Percentiles rank a stretch among this genome's conserved stretches.
These are phyloP conservation scores for Yamadazyma dushanensis DNA, from an alignment of 1,139 yeast genomes.

Conservation along the genomic window DNA sequence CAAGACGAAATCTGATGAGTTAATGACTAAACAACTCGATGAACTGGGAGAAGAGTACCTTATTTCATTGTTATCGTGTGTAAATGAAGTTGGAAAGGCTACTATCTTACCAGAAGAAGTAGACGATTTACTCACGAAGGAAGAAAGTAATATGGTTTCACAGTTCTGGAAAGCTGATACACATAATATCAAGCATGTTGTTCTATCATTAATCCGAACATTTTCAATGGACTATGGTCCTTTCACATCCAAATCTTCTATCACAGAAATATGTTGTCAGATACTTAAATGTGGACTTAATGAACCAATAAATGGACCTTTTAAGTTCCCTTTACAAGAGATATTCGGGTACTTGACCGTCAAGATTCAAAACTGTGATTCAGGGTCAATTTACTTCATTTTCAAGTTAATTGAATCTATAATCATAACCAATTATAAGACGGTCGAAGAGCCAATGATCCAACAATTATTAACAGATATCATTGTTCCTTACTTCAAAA, in stretches of 20 bases:
- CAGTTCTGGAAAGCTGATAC: conserved; percentile 46
- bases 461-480: conserved; percentile 26
- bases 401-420: conserved; percentile 44
- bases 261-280: conserved; percentile 57
- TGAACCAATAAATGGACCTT: conserved; percentile 58
- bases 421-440: conserved; percentile 32
- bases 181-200: conserved; percentile 34
- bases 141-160: conserved; percentile 23
- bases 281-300: conserved; percentile 57
- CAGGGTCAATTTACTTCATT: conserved; percentile 37
- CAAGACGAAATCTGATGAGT: conserved; percentile 12
- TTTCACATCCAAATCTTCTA: conserved; percentile 33
- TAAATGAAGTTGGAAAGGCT: conserved; percentile 70
- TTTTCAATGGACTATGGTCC: conserved; percentile 41
- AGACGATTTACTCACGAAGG: conserved; percentile 37
- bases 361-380: conserved; percentile 32
- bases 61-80: conserved; percentile 57
- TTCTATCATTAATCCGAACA: conserved; percentile 41
- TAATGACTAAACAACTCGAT: conserved; percentile 14
- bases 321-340: conserved; percentile 47
- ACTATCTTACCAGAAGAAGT: conserved; percentile 58
- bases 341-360: conserved; percentile 47
- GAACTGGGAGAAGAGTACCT: conserved; percentile 40
- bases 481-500: conserved; percentile 21
- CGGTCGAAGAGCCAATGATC: conserved; percentile 30